Conservation (phyloP, 106 monocot genomes). For the Dendrobium huoshanense region DNA sequence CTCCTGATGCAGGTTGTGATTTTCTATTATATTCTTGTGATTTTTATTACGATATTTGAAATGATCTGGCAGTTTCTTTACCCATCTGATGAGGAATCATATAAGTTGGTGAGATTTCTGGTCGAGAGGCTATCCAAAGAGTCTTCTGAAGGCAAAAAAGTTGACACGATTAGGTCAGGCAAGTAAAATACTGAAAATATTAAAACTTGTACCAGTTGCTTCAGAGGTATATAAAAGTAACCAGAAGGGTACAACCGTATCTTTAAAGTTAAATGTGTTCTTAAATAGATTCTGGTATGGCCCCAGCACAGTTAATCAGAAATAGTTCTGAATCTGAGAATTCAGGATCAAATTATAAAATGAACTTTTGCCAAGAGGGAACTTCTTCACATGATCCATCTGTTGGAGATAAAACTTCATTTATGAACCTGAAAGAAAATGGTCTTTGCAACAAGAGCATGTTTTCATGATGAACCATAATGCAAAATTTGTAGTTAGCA, state of each 20-base stretch:
- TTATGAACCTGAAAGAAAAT: slow-evolving; percentile 9
- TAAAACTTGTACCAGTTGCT: neutral
- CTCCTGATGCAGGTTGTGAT: slow-evolving; percentile 12
- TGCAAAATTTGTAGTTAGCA: neutral
- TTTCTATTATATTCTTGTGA: neutral
- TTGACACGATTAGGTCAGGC: neutral
- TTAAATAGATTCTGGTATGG: neutral
- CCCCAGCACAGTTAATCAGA: neutral
- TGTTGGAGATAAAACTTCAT: slow-evolving; percentile 1
- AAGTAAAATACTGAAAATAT: neutral
- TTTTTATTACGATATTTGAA: neutral
- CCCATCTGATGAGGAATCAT: slow-evolving; percentile 26
- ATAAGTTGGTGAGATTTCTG: slow-evolving; percentile 29
- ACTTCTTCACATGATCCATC: neutral
- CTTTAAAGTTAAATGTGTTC: neutral
- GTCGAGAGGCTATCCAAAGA: slow-evolving; percentile 19
- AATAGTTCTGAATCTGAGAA: neutral
- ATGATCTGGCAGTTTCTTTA: slow-evolving; percentile 22
- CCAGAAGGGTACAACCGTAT: neutral
- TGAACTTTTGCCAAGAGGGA: neutral
- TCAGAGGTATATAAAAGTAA: neutral
- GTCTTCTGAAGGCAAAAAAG: slow-evolving; percentile 7
- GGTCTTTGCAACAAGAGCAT: slow-evolving; percentile 7
- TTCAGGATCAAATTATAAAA: neutral
- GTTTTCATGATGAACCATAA: slow-evolving; percentile 7